phyloP scores from a whole-genome alignment of 2,329 filamentous ascomycete species.

The Colletotrichum tofieldiae region DNA sequence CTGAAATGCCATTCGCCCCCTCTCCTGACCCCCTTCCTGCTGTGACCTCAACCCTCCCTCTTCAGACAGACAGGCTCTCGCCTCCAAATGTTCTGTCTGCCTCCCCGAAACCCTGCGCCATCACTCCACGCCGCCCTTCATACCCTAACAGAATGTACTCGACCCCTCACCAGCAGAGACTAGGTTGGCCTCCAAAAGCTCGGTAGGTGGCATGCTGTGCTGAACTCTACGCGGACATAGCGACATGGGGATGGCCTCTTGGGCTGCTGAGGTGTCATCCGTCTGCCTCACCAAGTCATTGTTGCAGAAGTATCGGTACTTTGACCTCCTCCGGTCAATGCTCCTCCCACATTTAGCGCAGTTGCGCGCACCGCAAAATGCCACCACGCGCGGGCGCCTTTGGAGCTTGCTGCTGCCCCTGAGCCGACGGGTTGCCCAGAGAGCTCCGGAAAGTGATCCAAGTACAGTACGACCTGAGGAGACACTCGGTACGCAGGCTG shows the following conservation, averaged over 20 bases:
- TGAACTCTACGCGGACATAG: conserved; percentile 25
- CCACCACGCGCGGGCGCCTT: conserved; percentile 24
- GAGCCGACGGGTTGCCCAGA: conserved; percentile 20
- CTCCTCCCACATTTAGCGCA: conserved; percentile 16
- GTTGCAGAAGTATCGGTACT: conserved; percentile 40
- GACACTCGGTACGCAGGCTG: not conserved
- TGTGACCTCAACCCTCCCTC: conserved; percentile 12
- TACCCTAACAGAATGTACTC: conserved; percentile 1
- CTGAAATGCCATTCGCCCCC: conserved; percentile 8
- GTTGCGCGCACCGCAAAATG: conserved; percentile 30
- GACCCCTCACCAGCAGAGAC: conserved; percentile 21
- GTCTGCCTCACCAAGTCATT: conserved; percentile 27
- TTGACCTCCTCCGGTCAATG: conserved; percentile 18
- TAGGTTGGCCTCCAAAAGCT: conserved; percentile 29
- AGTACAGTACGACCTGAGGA: conserved; percentile 20
- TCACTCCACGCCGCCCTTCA: conserved; percentile 3
- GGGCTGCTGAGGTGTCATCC: conserved; percentile 36
- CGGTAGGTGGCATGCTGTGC: conserved; percentile 33
- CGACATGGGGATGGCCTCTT: conserved; percentile 27
- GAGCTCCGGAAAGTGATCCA: conserved; percentile 21
- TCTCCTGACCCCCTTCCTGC: not conserved
- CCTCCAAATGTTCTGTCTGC: conserved; percentile 12
- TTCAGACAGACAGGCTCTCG: conserved; percentile 6
- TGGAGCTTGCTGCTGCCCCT: conserved; percentile 22
- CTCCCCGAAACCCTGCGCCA: conserved; percentile 1